Percentiles rank a stretch among this genome's conserved stretches.
phyloP scores from a whole-genome alignment of 495 filamentous ascomycete species.

The Pyrenopolyporus hunteri region DNA sequence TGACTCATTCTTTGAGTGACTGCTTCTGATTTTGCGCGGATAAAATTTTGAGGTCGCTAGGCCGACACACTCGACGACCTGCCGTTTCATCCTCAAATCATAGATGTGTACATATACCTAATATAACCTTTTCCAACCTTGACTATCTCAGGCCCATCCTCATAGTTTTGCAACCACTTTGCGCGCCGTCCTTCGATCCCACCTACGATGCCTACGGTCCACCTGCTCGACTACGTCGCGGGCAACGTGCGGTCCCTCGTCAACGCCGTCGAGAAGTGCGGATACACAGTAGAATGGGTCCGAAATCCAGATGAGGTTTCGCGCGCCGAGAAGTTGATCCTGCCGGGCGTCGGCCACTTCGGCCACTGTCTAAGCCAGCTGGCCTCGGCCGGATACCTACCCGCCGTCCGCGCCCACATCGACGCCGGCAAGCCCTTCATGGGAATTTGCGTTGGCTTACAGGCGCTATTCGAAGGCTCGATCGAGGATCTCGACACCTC shows the following conservation, averaged over 20 bases:
- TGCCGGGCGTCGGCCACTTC: conserved; percentile 96
- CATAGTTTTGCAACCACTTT: not conserved
- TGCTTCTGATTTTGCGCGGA: not conserved
- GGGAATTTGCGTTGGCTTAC: conserved; percentile 95
- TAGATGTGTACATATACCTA: not conserved
- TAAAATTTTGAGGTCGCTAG: not conserved
- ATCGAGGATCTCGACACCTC: conserved; percentile 71
- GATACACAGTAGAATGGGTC: conserved; percentile 93
- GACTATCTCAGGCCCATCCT: not conserved
- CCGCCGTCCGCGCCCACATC: conserved; percentile 80
- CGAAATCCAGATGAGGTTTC: conserved; percentile 80
- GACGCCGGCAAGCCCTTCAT: conserved; percentile 91
- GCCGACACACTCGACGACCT: not conserved
- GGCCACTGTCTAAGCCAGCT: conserved; percentile 92
- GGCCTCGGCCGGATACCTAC: conserved; percentile 75
- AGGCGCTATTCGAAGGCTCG: conserved; percentile 86
- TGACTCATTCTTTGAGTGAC: conserved; percentile 19
- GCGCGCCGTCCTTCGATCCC: not conserved
- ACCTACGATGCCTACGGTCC: conserved; percentile 79
- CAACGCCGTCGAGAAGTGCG: conserved; percentile 94
- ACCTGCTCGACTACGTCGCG: conserved; percentile 79
- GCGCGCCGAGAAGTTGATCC: conserved; percentile 88
- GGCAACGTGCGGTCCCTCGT: conserved; percentile 94
- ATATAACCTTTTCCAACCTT: not conserved
- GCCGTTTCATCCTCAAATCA: not conserved